phyloP scores from a whole-genome alignment of 148 eudicot species.

The Tetragonia tetragonoides region DNA sequence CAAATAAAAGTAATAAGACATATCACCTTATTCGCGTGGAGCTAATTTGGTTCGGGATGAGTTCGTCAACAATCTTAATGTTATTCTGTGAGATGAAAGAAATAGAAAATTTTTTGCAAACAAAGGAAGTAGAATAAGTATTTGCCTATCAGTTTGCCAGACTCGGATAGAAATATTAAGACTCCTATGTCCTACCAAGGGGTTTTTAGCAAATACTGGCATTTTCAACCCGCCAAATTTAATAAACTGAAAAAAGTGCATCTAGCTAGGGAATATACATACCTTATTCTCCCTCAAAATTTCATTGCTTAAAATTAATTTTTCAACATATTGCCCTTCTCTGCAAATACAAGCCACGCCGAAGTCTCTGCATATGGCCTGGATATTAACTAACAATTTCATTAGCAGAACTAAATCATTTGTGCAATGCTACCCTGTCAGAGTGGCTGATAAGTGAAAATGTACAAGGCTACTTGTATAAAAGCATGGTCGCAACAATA shows the following conservation, averaged over 20 bases:
- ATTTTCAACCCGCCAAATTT: background rate
- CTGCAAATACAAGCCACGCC: slow-evolving; percentile 90
- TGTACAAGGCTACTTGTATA: background rate
- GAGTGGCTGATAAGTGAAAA: background rate
- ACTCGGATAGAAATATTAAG: background rate
- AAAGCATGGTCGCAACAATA: background rate
- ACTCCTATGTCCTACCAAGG: background rate
- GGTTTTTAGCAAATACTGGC: background rate
- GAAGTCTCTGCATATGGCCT: slow-evolving; percentile 73
- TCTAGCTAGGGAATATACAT: slow-evolving; percentile 4
- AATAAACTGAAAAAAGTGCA: background rate
- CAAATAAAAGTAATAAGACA: background rate
- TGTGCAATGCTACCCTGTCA: background rate
- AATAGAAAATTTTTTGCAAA: background rate
- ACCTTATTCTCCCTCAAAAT: slow-evolving; percentile 73
- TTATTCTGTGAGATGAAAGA: slow-evolving; percentile 44
- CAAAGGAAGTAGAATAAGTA: background rate
- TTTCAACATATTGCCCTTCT: slow-evolving; percentile 76
- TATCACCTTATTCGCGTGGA: slow-evolving; percentile 86
- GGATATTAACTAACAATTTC: slow-evolving; percentile 6
- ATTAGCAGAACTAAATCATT: background rate
- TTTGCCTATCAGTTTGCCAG: background rate
- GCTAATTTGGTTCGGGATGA: slow-evolving; percentile 78
- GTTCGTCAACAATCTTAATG: slow-evolving; percentile 82
- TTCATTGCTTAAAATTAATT: slow-evolving; percentile 43